Evolutionary conservation across 768 basidiomycete species (phyloP).

Genomic region (Ephemerocybe angulata): DNA sequence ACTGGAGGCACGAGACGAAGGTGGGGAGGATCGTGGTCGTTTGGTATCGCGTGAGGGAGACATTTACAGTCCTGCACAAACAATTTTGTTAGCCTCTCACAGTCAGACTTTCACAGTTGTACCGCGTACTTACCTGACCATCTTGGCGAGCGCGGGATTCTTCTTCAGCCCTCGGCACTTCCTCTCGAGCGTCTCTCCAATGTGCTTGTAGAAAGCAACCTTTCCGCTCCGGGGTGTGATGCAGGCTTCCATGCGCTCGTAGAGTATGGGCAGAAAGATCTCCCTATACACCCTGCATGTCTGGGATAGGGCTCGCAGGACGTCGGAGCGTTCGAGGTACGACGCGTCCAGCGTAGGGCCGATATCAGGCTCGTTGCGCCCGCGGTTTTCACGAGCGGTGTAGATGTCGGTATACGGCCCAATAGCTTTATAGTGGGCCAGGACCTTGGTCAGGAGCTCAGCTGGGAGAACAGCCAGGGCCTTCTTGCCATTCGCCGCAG

Average conservation of each 20-base stretch:
- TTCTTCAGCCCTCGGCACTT: slow-evolving; percentile 1
- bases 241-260: slow-evolving; percentile 31
- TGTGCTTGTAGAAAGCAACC: slow-evolving; percentile 1
- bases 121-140: slow-evolving; percentile 5
- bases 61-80: slow-evolving; percentile 18
- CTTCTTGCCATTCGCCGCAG: not conserved
- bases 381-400: not conserved
- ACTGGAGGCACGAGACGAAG: slow-evolving; percentile 22
- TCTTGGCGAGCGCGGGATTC: not conserved
- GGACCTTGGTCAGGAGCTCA: not conserved
- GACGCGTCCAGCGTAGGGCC: slow-evolving; percentile 15
- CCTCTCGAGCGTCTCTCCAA: slow-evolving; percentile 3
- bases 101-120: not conserved
- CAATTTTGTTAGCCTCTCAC: too few relatives aligned
- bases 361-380: not conserved
- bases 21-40: slow-evolving; percentile 19
- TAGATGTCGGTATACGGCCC: not conserved
- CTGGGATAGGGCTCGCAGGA: slow-evolving; percentile 32
- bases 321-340: slow-evolving; percentile 25
- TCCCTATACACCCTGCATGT: slow-evolving; percentile 25
- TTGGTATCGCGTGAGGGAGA: slow-evolving; percentile 28
- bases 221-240: not conserved
- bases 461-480: not conserved
- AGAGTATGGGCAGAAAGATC: slow-evolving; percentile 27
- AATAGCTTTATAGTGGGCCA: not conserved